These are phyloP conservation scores for Penicillium crystallinum DNA, from an alignment of 495 filamentous ascomycete species.

Conservation along the genomic window DNA sequence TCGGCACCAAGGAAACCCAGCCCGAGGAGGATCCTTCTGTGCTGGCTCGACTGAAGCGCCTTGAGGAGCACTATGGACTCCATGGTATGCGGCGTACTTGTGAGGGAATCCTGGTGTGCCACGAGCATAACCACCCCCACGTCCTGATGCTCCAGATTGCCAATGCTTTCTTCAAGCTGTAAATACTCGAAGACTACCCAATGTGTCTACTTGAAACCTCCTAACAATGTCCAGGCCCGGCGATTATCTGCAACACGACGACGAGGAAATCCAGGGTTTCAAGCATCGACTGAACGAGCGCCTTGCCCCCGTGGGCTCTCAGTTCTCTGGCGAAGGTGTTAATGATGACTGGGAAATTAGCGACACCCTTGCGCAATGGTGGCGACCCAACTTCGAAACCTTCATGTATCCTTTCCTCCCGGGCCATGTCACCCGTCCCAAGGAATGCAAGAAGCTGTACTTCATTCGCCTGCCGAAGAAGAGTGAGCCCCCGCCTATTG, in stretches of 20 bases:
- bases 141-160: slow-evolving; percentile 98
- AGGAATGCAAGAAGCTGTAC: slow-evolving; percentile 99
- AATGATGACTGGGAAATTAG: slow-evolving; percentile 90
- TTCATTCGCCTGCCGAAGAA: slow-evolving; percentile 89
- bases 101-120: slow-evolving; percentile 93
- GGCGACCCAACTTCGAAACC: slow-evolving; percentile 97
- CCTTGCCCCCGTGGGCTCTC: slow-evolving; percentile 81
- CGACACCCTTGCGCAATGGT: slow-evolving; percentile 96
- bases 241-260: slow-evolving; percentile 86
- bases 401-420: slow-evolving; percentile 99
- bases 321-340: slow-evolving; percentile 81
- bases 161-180: slow-evolving; percentile 98
- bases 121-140: slow-evolving; percentile 98
- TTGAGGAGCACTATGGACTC: slow-evolving; percentile 87
- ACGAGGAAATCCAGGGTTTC: slow-evolving; percentile 90
- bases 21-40: slow-evolving; percentile 97
- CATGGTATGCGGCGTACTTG: slow-evolving; percentile 96
- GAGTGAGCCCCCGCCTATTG: slow-evolving; percentile 54
- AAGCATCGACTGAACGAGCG: slow-evolving; percentile 88
- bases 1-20: slow-evolving; percentile 95
- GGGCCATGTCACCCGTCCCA: slow-evolving; percentile 89
- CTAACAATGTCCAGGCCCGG: slow-evolving; percentile 56
- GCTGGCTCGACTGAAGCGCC: slow-evolving; percentile 79
- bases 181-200: slow-evolving; percentile 16
- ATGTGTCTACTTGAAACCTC: background rate